Conservation (phyloP, 306 rosid species). For the cucumber (Cucumis sativus) region Cucumber_9930_V3 NC_026660.2:9610001-9610500, state of each 20-base stretch:
- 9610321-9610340: slow-evolving; percentile 37
- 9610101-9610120: slow-evolving; percentile 35
- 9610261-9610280: slow-evolving; percentile 29
- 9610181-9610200: slow-evolving; percentile 48
- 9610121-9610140: slow-evolving; percentile 38
- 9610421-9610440: neutral
- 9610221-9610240: slow-evolving; percentile 51
- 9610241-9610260: slow-evolving; percentile 62
- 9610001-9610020: slow-evolving; percentile 41
- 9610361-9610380: slow-evolving; percentile 61
- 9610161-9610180: slow-evolving; percentile 36
- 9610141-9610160: slow-evolving; percentile 38
- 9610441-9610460: neutral
- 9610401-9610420: slow-evolving; percentile 4
- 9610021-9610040: slow-evolving; percentile 23
- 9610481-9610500: neutral
- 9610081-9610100: slow-evolving; percentile 12
- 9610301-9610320: slow-evolving; percentile 21
- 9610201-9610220: slow-evolving; percentile 53
- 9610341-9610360: slow-evolving; percentile 32
- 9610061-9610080: slow-evolving; percentile 24
- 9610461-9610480: neutral
- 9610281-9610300: slow-evolving; percentile 26
- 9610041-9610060: slow-evolving; percentile 17
- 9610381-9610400: slow-evolving; percentile 82